Evolutionary conservation across 768 basidiomycete genomes (phyloP).

Genomic region (Mrakia blollopis): DNA sequence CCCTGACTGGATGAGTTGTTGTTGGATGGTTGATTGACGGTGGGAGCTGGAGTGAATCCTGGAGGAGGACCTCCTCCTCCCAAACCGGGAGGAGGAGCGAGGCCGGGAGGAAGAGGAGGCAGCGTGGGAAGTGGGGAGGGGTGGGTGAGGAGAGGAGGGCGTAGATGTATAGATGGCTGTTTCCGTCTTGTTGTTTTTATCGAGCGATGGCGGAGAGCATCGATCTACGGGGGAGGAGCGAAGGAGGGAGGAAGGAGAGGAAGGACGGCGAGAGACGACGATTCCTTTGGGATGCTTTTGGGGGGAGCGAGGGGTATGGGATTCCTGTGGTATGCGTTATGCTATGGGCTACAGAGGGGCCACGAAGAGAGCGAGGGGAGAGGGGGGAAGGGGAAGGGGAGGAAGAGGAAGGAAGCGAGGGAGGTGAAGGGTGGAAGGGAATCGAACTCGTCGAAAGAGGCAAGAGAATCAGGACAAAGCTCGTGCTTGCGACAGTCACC

Average conservation of each 20-base stretch:
- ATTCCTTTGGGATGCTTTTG: not conserved
- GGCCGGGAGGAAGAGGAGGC: slow-evolving; percentile 31
- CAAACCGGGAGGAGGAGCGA: slow-evolving; percentile 29
- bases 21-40: slow-evolving; percentile 11
- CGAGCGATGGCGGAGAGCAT: slow-evolving; percentile 6
- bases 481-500: no score
- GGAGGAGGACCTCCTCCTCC: slow-evolving; percentile 22
- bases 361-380: not conserved
- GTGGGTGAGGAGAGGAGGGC: not conserved
- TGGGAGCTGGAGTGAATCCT: slow-evolving; percentile 25
- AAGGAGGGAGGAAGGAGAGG: not conserved
- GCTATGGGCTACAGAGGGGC: not conserved
- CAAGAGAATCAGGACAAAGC: not conserved
- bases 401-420: not conserved
- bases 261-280: not conserved
- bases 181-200: not conserved
- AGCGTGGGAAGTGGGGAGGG: slow-evolving; percentile 4
- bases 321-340: not conserved
- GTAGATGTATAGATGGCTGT: not conserved
- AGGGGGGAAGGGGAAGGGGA: not conserved
- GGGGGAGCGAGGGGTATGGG: not conserved
- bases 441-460: not conserved
- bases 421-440: not conserved
- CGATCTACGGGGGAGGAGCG: not conserved
- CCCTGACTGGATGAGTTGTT: not conserved